These are phyloP conservation scores for Hyphodiscus hymeniophilus DNA, from an alignment of 495 filamentous ascomycete genomes.

Conservation along the genomic window DNA sequence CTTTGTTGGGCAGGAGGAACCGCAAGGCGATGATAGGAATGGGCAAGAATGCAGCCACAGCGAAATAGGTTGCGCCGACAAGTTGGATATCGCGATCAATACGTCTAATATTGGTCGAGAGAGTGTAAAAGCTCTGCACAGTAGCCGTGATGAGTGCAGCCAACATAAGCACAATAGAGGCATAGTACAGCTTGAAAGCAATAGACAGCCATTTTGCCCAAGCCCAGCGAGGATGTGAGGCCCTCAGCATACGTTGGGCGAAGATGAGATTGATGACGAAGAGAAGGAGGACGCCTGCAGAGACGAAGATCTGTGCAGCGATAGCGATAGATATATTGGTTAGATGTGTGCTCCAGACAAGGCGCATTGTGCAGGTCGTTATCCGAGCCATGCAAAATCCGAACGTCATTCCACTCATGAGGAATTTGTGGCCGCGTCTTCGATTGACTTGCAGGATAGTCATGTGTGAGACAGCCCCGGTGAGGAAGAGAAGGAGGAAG, in stretches of 20 bases:
- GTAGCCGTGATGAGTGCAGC: slow-evolving; percentile 60
- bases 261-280: slow-evolving; percentile 77
- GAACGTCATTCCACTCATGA: slow-evolving; percentile 50
- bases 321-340: slow-evolving; percentile 52
- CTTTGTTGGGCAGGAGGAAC: slow-evolving; percentile 40
- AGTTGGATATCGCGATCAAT: slow-evolving; percentile 58
- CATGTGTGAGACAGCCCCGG: slow-evolving; percentile 54
- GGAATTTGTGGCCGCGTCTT: slow-evolving; percentile 55
- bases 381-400: slow-evolving; percentile 68
- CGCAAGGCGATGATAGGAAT: slow-evolving; percentile 51
- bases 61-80: slow-evolving; percentile 56
- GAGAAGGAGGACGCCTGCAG: slow-evolving; percentile 68
- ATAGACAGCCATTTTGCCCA: slow-evolving; percentile 46
- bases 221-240: slow-evolving; percentile 61
- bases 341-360: slow-evolving; percentile 43
- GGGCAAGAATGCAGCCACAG: slow-evolving; percentile 68
- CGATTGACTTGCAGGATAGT: slow-evolving; percentile 54
- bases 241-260: slow-evolving; percentile 67
- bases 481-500: slow-evolving; percentile 57
- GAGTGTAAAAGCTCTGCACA: slow-evolving; percentile 60
- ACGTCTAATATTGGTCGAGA: slow-evolving; percentile 35
- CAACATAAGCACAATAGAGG: slow-evolving; percentile 51
- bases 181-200: slow-evolving; percentile 50
- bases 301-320: slow-evolving; percentile 63
- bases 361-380: slow-evolving; percentile 56